phyloP scores from a whole-genome alignment of 1,139 yeast species.

The Williopsis jadinii region DNA sequence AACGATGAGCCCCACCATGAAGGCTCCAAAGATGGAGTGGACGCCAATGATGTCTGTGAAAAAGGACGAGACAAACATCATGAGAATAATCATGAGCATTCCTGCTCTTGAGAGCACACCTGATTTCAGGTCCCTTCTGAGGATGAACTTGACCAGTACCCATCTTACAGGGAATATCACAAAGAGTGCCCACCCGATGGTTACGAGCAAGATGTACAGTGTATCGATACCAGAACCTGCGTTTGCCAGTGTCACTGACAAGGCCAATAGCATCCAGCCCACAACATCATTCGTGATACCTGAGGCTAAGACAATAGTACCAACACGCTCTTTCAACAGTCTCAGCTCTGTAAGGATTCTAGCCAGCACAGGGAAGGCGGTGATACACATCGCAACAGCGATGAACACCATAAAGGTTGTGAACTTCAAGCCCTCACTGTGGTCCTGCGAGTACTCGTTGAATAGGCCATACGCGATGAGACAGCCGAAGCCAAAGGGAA shows the following conservation, averaged over 20 bases:
- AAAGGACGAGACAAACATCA: conserved; percentile 62
- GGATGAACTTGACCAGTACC: conserved; percentile 36
- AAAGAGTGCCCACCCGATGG: conserved; percentile 60
- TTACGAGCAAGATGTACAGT: conserved; percentile 57
- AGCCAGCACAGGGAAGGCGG: conserved; percentile 80
- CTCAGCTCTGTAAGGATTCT: conserved; percentile 69
- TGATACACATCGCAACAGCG: conserved; percentile 75
- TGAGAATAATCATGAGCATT: conserved; percentile 46
- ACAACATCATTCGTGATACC: conserved; percentile 73
- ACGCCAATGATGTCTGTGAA: conserved; percentile 78
- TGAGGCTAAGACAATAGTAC: conserved; percentile 73
- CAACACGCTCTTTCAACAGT: conserved; percentile 64
- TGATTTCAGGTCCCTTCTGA: conserved; percentile 30
- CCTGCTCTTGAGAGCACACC: conserved; percentile 62
- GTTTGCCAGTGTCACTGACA: conserved; percentile 69
- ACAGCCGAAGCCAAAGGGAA: conserved; percentile 76
- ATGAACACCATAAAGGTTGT: conserved; percentile 73
- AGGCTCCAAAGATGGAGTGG: conserved; percentile 78
- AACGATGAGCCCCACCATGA: conserved; percentile 67
- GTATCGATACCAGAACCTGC: conserved; percentile 56
- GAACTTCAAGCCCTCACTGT: conserved; percentile 35
- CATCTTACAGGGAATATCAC: conserved; percentile 50
- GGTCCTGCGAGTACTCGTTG: conserved; percentile 35
- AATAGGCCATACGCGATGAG: conserved; percentile 62
- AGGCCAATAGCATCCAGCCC: conserved; percentile 78